Conservation (phyloP, 2,329 filamentous ascomycete genomes). For the Colletotrichum echinochloae region DNA sequence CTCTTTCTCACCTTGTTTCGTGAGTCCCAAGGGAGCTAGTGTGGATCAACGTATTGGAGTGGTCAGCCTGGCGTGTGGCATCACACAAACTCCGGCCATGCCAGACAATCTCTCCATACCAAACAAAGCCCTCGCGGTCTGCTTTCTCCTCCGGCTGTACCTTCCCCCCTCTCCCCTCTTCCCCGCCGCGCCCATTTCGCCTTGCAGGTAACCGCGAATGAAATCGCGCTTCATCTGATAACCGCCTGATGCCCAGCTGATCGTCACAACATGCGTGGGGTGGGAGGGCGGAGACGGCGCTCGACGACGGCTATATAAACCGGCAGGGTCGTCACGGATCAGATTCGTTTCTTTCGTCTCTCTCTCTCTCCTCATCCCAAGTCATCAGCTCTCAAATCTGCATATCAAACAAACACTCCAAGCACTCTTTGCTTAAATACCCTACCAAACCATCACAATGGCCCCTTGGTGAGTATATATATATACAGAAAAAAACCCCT, state of each 20-base stretch:
- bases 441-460: conserved; percentile 37
- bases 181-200: conserved; percentile 13
- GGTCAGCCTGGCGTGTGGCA: conserved; percentile 33
- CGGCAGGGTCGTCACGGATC: conserved; percentile 1
- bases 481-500: no score
- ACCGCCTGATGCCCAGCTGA: conserved; percentile 30
- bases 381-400: conserved; percentile 22
- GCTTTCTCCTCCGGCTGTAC: conserved; percentile 7
- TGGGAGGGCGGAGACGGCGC: conserved; percentile 1
- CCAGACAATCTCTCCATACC: conserved; percentile 14
- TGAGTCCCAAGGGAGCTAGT: conserved; percentile 5
- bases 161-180: neutral
- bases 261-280: conserved; percentile 32
- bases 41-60: conserved; percentile 24
- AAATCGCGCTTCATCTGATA: conserved; percentile 30
- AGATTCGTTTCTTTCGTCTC: neutral
- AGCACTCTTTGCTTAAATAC: conserved; percentile 21
- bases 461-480: conserved; percentile 42
- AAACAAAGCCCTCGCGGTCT: conserved; percentile 17
- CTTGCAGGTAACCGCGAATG: conserved; percentile 31
- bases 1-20: conserved; percentile 2
- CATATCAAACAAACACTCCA: conserved; percentile 25
- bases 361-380: conserved; percentile 25
- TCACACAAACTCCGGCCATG: conserved; percentile 32
- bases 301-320: conserved; percentile 31